Base-by-base conservation (phyloP, 1,284 basidiomycete genomes). In the Puccinia horiana region DNA sequence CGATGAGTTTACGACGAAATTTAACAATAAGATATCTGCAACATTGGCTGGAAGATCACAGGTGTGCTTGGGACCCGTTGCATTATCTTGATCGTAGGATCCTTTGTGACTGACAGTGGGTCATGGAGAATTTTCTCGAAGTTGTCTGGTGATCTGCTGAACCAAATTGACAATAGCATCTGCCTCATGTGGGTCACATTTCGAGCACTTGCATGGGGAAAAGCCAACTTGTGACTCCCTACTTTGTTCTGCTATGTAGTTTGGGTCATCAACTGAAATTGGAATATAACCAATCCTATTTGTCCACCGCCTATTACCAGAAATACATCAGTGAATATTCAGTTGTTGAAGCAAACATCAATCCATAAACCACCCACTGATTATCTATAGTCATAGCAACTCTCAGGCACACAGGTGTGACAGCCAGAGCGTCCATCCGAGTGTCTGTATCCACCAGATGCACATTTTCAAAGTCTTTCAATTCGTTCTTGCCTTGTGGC, bases 391-490 rank as follows among this genome's bases (percentile, higher is more conserved):
- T 72, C 1, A 52, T 16, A 20, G 44, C 69, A 1, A 72, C n/a
- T 20, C 42, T 47, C 69, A 72, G 52, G n/a, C 69, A 72, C 12
- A n/a, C 2, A 11, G n/a, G 23, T 26, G 74, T 76, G 20, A 76
- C 29, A 1, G 54, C 52, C 1, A 76, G 35, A 0, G 49, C 58
- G 40, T 76, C 52, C 74, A 76, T 76, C 12, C 23, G 32, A 5
- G 12, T 32, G 26, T 76, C 52, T 14, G 35, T 4, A 58, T 76
- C 42, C 23, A 40, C 16, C 3, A 1, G 14, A 2, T 26, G 1
- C 8, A 0, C 35, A 23, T 40, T 8, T 18, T 29, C 35, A 40
- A 76, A 76, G 2, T 58, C 58, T 2, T 9, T 26, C 4, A 58
- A 3, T 12, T 4, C 1, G 40, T 76, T 76, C 42, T 58, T n/a